phyloP scores from a whole-genome alignment of 345 rosid species.

The Eucalyptus fibrosa region DNA sequence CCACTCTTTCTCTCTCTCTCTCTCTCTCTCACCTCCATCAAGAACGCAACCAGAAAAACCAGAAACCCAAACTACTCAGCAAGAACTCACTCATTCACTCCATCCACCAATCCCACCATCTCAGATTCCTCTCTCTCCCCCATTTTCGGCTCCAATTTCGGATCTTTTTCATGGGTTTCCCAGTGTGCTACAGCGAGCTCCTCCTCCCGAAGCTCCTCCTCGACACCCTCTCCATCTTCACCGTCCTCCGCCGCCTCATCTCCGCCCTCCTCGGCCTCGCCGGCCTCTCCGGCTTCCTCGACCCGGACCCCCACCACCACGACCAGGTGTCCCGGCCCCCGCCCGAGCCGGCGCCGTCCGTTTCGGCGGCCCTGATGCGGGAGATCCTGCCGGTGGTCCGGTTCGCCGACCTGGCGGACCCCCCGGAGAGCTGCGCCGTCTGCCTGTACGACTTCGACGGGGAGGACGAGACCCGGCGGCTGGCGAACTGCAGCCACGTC shows the following conservation, averaged over 20 bases:
- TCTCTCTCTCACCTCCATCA: background rate
- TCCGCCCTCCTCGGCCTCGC: slow-evolving; percentile 1
- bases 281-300: slow-evolving; percentile 6
- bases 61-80: background rate
- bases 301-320: background rate
- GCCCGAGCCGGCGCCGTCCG: background rate
- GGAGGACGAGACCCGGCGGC: background rate
- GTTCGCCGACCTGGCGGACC: background rate
- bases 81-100: background rate
- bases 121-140: background rate
- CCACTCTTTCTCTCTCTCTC: background rate
- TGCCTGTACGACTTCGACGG: slow-evolving; percentile 6
- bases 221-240: slow-evolving; percentile 3
- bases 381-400: slow-evolving; percentile 5
- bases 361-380: slow-evolving; percentile 4
- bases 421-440: slow-evolving; percentile 11
- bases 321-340: background rate
- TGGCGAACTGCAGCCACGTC: slow-evolving; percentile 10
- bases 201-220: slow-evolving; percentile 11
- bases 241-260: slow-evolving; percentile 2
- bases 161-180: background rate
- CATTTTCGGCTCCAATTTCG: background rate
- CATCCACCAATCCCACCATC: background rate
- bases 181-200: slow-evolving; percentile 8
- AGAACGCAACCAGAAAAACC: background rate